Base-by-base conservation (phyloP, 169 alveolate genomes). In the Toxoplasma gondii region DNA sequence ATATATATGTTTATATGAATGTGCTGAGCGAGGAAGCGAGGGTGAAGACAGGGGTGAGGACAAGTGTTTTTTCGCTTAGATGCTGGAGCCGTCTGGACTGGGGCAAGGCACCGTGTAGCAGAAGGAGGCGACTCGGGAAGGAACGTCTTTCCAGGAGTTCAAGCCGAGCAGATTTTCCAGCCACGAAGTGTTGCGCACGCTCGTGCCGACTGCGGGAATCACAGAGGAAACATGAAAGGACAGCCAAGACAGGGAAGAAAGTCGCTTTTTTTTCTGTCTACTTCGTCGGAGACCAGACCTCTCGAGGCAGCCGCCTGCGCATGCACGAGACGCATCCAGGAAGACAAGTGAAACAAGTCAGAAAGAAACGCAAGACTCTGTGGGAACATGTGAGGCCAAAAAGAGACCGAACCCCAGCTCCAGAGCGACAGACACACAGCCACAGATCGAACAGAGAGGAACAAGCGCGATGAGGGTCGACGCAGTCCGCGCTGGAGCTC, bases 81-180 rank as follows among this genome's bases (percentile, higher is more conserved):
- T 36, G 41, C 69, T 41, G 1, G 90, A 82, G n/a, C 90, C 82
- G 16, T 88, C 93, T 0, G 93, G 93, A 16, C 93, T 88, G 69
- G 93, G 93, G 38, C 93, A 88, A 27, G 93, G 93, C 31, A 88
- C 69, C 29, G 49, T 58, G 58, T 88, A 88, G 78, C 93, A 88
- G 83, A 88, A 88, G 58, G 93, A 88, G 24, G 93, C 45, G 31
- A 88, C 93, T 16, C 93, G 54, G 0, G 82, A 53, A 0, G 82
- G 54, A 9, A 88, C 93, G 44, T 88, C 93, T 43, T 88, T 88
- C 93, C 93, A 88, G 69, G 22, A 9, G 84, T 88, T 88, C 64
- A 88, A 67, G 43, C 86, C 93, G 38, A 88, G 84, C 93, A 88
- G 84, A 64, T 88, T 88, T 44, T 88, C 93, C 58, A 88, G 84